A percentile compares a stretch with the other conserved stretches of the same genome.
phyloP scores from a whole-genome alignment of 176 grass and related monocot species.

The Ensete ventricosum region DNA sequence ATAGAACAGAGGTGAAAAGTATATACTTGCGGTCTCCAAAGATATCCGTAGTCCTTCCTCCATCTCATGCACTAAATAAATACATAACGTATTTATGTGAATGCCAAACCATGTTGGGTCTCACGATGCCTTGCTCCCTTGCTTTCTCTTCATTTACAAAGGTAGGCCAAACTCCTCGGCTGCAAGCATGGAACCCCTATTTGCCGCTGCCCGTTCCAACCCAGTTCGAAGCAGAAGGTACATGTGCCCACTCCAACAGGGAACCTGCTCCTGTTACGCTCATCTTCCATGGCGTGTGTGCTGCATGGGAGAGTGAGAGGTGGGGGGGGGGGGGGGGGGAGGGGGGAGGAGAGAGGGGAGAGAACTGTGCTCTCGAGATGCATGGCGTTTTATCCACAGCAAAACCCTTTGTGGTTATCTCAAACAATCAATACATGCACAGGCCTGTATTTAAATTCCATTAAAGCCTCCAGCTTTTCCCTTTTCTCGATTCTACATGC shows the following conservation, averaged over 20 bases:
- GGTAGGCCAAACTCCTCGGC: neutral
- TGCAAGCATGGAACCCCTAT: neutral
- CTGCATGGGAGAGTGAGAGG: neutral
- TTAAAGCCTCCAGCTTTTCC: constrained; percentile 15
- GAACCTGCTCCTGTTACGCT: neutral
- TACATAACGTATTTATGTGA: too few species aligned
- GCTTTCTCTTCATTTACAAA: constrained; percentile 6
- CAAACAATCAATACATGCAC: too few species aligned
- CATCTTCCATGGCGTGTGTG: neutral
- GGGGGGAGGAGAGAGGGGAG: neutral
- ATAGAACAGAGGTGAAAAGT: too few species aligned
- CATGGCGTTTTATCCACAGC: too few species aligned
- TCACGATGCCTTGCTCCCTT: neutral
- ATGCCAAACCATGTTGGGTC: neutral
- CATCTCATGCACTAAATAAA: too few species aligned
- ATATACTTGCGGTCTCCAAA: too few species aligned
- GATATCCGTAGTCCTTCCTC: too few species aligned
- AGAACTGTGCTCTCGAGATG: too few species aligned
- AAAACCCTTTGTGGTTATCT: too few species aligned
- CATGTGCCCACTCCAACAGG: neutral
- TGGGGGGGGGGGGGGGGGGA: too few species aligned
- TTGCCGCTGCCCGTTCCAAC: neutral
- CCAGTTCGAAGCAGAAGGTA: neutral
- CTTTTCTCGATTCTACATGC: neutral
- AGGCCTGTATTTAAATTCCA: neutral